Conservation (phyloP, 2,329 filamentous ascomycete species). For the Penicillium frequentans region DNA sequence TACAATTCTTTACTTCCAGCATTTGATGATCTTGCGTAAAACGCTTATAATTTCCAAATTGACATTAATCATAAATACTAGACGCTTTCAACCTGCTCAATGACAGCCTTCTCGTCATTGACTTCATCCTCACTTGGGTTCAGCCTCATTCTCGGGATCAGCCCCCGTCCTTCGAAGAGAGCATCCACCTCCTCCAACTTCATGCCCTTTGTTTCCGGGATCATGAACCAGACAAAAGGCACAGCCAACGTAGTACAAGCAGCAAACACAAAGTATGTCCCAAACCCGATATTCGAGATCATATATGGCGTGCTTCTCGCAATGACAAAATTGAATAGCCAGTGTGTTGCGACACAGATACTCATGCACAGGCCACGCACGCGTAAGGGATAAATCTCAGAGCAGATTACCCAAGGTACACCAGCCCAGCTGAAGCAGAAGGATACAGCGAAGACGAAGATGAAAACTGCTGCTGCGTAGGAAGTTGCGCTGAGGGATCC, state of each 20-base stretch:
- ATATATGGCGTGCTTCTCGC: constrained; percentile 66
- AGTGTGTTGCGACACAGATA: constrained; percentile 66
- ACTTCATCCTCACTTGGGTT: neutral
- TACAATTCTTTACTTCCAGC: too few relatives aligned
- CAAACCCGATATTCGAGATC: constrained; percentile 35
- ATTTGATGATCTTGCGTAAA: neutral
- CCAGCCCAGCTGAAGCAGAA: constrained; percentile 70
- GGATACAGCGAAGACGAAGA: constrained; percentile 67
- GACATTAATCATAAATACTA: neutral
- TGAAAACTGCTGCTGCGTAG: constrained; percentile 66
- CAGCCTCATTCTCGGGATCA: neutral
- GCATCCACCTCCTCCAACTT: constrained; percentile 31
- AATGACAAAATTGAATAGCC: constrained; percentile 72
- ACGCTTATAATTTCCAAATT: neutral
- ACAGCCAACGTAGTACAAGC: constrained; percentile 10
- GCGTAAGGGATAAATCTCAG: constrained; percentile 66
- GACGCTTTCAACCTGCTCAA: constrained; percentile 1
- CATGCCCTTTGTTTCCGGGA: constrained; percentile 32
- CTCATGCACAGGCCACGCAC: constrained; percentile 66
- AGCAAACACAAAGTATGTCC: constrained; percentile 24
- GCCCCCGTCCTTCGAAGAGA: constrained; percentile 16
- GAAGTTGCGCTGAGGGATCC: constrained; percentile 60
- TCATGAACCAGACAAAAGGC: constrained; percentile 25
- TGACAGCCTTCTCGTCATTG: neutral
- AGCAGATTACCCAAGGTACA: constrained; percentile 69